Evolutionary conservation across 2,329 filamentous ascomycete genomes (phyloP), one percentile per base, ranked within the genome.

Genomic region (Aureobasidium uvarum): DNA sequence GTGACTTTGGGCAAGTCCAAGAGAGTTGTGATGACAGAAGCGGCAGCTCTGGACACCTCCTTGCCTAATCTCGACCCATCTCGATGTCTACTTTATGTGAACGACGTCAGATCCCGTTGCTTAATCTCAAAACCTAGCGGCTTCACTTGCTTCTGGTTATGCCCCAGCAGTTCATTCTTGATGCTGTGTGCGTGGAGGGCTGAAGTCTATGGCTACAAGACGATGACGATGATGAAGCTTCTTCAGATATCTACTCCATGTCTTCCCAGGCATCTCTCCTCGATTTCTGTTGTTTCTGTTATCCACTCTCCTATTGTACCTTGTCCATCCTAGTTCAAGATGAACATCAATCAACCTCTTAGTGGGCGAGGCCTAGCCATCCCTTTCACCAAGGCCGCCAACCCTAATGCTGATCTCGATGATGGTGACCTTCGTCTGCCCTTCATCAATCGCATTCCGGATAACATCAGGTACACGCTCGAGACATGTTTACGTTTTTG

Each of bases 371-470:
- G 68, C 62, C 67, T 75, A 14, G 71, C 72, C 13, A 62, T 75
- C 2, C 73, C 74, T 18, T 74, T 74, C 69, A 74, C 71, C 20
- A 73, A 72, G 69, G 72, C 73, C 13, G 70, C 70, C 50, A 66
- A 72, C 39, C 70, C 71, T 2, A 66, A 67, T 23, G 58, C 65
- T 5, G 67, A 71, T 55, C 68, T 73, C 28, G 67, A 66, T 23
- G 66, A 70, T 14, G 67, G 68, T 14, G 69, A 71, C 41, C 56
- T 71, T 18, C 73, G 73, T 36, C 64, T 75, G 7, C 73, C 73
- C 10, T 69, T 72, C 33, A 65, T 62, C 62, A 64, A 66, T 54
- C 68, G 67, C 10, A 66, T 74, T 14, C 72, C 72, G 2, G 70
- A 73, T 50, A 65, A 64, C 25, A 56, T 72, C 38, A 71, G 58